phyloP scores from a whole-genome alignment of 2,329 filamentous ascomycete species.

The Diaporthe caulivora region DNA sequence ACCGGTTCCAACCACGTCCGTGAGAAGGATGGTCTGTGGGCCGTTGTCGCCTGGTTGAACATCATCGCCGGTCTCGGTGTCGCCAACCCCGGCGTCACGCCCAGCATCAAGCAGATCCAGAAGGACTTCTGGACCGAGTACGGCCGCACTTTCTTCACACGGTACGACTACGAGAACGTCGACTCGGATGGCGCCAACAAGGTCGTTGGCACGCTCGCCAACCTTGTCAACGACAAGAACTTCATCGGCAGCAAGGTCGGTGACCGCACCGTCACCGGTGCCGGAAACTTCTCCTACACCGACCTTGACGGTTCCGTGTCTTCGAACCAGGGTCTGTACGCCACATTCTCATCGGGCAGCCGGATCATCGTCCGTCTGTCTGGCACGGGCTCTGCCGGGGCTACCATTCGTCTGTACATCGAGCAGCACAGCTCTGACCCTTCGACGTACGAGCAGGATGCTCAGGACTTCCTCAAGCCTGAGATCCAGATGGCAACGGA shows the following conservation, averaged over 20 bases:
- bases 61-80: constrained; percentile 96
- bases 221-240: constrained; percentile 77
- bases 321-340: constrained; percentile 95
- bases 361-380: constrained; percentile 95
- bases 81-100: constrained; percentile 81
- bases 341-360: constrained; percentile 93
- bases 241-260: constrained; percentile 88
- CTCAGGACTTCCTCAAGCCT: constrained; percentile 93
- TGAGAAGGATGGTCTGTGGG: constrained; percentile 99
- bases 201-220: constrained; percentile 84
- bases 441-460: constrained; percentile 82
- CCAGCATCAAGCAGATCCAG: constrained; percentile 96
- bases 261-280: constrained; percentile 86
- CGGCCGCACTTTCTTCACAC: constrained; percentile 98
- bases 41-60: constrained; percentile 97
- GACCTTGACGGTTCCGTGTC: constrained; percentile 97
- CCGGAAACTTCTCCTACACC: constrained; percentile 97
- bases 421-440: constrained; percentile 93
- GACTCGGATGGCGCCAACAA: constrained; percentile 92
- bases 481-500: constrained; percentile 88
- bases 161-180: constrained; percentile 97
- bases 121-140: constrained; percentile 97
- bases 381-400: constrained; percentile 93
- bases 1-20: constrained; percentile 99
- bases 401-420: constrained; percentile 96